Evolutionary conservation across 257 asterid species (phyloP).

Genomic region (Ocimum tenuiflorum): DNA sequence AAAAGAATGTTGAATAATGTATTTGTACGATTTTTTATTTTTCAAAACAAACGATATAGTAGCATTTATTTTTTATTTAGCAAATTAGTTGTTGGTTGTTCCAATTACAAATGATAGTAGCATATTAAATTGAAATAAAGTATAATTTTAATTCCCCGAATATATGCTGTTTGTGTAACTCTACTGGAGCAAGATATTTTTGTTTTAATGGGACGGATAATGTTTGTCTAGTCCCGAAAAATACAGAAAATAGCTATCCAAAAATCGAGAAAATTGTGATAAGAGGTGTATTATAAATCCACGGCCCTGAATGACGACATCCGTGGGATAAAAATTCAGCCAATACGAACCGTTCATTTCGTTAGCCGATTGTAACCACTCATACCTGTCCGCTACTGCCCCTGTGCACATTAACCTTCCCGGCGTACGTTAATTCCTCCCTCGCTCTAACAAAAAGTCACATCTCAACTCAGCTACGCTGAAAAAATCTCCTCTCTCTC

Average conservation of each 20-base stretch:
- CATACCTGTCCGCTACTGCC: constrained; percentile 24
- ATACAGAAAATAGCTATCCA: neutral
- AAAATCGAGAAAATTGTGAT: neutral
- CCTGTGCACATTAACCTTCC: constrained; percentile 30
- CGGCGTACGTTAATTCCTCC: constrained; percentile 27
- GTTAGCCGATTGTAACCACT: constrained; percentile 43
- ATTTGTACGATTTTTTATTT: too few species aligned
- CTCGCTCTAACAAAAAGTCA: neutral
- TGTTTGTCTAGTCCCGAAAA: too few species aligned
- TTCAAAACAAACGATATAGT: too few species aligned
- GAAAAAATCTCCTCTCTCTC: constrained; percentile 22
- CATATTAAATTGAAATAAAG: too few species aligned
- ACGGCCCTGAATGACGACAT: neutral
- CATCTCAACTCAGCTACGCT: neutral
- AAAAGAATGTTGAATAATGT: too few species aligned
- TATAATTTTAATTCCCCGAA: too few species aligned
- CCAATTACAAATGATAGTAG: too few species aligned
- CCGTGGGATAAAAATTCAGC: constrained; percentile 15
- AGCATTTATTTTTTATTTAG: too few species aligned
- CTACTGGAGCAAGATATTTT: too few species aligned
- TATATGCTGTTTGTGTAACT: too few species aligned
- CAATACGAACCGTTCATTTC: constrained; percentile 38
- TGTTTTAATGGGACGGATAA: too few species aligned
- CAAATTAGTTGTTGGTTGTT: too few species aligned
- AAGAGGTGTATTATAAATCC: neutral